Conservation (phyloP, 345 rosid species). For the Isatis tinctoria region DNA sequence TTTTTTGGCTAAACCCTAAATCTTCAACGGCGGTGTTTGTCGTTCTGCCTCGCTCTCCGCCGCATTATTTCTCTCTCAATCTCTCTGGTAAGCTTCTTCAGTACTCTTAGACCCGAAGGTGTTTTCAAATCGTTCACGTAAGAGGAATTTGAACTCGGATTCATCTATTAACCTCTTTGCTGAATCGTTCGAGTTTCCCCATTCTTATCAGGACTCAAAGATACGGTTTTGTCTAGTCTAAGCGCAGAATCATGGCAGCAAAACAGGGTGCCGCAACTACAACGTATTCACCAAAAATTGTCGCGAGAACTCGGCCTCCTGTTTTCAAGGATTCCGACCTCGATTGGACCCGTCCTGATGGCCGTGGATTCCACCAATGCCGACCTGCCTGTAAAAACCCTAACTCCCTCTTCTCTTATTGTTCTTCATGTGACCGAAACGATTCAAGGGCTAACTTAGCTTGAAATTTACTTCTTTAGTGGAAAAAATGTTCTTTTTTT, state of each 20-base stretch:
- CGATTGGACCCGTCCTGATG: slow-evolving; percentile 93
- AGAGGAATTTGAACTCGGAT: not conserved
- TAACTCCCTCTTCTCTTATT: not conserved
- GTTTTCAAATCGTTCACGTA: not conserved
- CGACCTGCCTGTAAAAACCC: slow-evolving; percentile 71
- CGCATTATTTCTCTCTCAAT: not conserved
- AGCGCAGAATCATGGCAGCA: slow-evolving; percentile 41
- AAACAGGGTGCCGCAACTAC: slow-evolving; percentile 45
- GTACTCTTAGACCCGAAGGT: not conserved
- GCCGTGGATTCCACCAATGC: slow-evolving; percentile 86
- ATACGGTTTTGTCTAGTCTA: not conserved
- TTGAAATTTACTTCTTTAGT: not conserved
- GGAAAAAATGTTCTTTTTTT: not conserved
- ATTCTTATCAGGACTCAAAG: not conserved
- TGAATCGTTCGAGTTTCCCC: not conserved
- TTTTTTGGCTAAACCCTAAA: slow-evolving; percentile 14
- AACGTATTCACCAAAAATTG: slow-evolving; percentile 60
- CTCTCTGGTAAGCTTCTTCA: slow-evolving; percentile 4
- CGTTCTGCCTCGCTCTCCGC: slow-evolving; percentile 5
- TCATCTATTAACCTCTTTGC: not conserved
- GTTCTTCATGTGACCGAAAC: not conserved
- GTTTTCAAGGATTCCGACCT: slow-evolving; percentile 47
- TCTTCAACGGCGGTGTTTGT: slow-evolving; percentile 9
- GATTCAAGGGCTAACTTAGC: not conserved
- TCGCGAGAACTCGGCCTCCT: slow-evolving; percentile 41